phyloP scores from a whole-genome alignment of 148 eudicot genomes.

The Arbutus unedo region DNA sequence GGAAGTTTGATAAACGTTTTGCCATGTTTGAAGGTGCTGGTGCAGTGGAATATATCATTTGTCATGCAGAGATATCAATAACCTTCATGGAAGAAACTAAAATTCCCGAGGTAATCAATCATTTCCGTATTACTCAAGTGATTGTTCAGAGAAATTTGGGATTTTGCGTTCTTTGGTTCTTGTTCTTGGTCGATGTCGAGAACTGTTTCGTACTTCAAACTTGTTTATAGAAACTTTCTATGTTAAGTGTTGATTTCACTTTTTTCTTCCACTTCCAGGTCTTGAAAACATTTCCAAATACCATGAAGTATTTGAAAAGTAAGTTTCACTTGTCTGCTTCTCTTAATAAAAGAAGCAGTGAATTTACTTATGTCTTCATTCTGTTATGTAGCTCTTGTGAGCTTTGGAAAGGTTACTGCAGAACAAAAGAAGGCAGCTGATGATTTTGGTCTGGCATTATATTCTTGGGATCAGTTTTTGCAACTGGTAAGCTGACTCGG shows the following conservation, averaged over 20 bases:
- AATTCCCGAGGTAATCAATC: conserved; percentile 58
- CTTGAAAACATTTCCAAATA: conserved; percentile 50
- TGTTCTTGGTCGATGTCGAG: neutral
- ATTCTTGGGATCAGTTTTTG: conserved; percentile 64
- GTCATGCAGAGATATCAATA: conserved; percentile 84
- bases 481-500: conserved; percentile 35
- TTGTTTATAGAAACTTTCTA: neutral
- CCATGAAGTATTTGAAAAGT: conserved; percentile 53
- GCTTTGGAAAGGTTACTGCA: conserved; percentile 47
- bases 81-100: conserved; percentile 76
- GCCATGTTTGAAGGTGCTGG: conserved; percentile 58
- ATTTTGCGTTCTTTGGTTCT: neutral
- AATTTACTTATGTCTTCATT: conserved; percentile 9
- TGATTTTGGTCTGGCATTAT: conserved; percentile 35
- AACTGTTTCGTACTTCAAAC: neutral
- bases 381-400: conserved; percentile 54
- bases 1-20: conserved; percentile 1
- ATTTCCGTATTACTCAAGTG: neutral
- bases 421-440: conserved; percentile 47
- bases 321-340: conserved; percentile 24
- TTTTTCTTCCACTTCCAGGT: conserved; percentile 33
- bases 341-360: neutral
- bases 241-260: neutral
- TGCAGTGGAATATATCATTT: conserved; percentile 86
- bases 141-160: neutral